Evolutionary conservation across 176 grass and related monocot genomes (phyloP).

Genomic region (Cenchrus fungigraminus): DNA sequence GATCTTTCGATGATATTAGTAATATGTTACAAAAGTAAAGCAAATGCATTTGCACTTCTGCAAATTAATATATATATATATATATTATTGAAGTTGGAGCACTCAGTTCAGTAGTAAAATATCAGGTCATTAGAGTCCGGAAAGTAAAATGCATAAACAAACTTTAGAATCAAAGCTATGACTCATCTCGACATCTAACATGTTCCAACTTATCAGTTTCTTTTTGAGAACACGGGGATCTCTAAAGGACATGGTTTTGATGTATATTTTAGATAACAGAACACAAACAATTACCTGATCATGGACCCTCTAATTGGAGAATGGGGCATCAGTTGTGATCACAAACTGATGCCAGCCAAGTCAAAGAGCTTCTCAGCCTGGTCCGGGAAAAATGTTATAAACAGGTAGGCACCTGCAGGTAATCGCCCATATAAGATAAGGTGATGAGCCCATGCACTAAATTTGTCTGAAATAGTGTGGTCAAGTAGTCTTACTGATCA

Average conservation of each 20-base stretch:
- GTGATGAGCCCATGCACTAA: neutral
- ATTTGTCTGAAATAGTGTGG: neutral
- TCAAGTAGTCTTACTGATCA: constrained; percentile 72
- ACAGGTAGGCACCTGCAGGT: constrained; percentile 74
- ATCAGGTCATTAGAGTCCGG: neutral
- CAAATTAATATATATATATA: too few species aligned
- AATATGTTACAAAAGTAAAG: neutral
- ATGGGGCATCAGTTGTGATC: constrained; percentile 14
- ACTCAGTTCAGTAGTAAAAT: neutral
- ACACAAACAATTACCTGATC: constrained; percentile 19
- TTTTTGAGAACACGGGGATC: neutral
- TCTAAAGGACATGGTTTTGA: neutral
- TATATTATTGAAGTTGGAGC: neutral
- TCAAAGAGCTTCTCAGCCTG: constrained; percentile 94
- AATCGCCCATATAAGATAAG: neutral
- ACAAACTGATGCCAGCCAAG: constrained; percentile 62
- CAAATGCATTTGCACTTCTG: neutral
- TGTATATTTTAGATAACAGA: neutral
- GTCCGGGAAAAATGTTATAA: constrained; percentile 89
- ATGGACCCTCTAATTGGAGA: constrained; percentile 12
- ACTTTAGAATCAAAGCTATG: constrained; percentile 13
- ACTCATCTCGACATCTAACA: neutral
- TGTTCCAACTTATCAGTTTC: neutral
- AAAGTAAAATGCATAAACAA: neutral
- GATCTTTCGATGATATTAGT: neutral